Evolutionary conservation across 2,329 filamentous ascomycete genomes (phyloP), one percentile per base, ranked within the genome.

Genomic region (Cadophora malorum): DNA sequence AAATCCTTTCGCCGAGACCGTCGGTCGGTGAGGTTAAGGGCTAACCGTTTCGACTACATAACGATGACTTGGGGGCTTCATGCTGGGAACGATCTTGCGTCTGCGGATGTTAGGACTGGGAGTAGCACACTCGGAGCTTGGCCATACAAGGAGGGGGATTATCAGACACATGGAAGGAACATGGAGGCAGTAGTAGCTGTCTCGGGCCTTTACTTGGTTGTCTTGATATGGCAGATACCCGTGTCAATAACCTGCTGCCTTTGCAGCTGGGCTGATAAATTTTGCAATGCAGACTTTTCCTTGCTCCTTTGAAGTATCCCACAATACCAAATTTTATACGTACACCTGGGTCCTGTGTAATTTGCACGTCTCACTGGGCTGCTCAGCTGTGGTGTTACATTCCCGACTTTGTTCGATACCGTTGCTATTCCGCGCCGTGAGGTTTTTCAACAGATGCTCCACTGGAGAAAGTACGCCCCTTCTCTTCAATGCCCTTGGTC

Each of bases 11-110:
- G 87, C 92, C 88, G 86, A 96, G 91, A 88, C 91, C 92, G 90
- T 96, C 84, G 92, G 91, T 89, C 87, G 74, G 83, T 97, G 92
- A 95, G 87, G 92, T 90, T 91, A 88, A 90, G 91, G 91, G 90
- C 88, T 74, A 77, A 76, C 73, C 76, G 72, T 76, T 68, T 74
- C 71, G 74, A 69, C 75, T 76, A 76, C 75, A 76, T 74, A 8
- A 38, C 59, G 21, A 60, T 58, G 21, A 38, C 21, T 38, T 25
- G 25, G 23, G 19, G 47, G 49, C 8, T 45, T 66, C 9, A 52
- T 38, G 50, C 9, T 53, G 31, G 28, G 25, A 21, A 28, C 14
- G 25, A 65, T 49, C 6, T 21, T 45, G 9, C 5, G 19, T 59
- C 56, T 53, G 47, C 56, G 56, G 38, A 9, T 21, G 3, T 8